Percentiles rank a stretch among this genome's conserved stretches.
Evolutionary conservation across 192 early-diverging fungal genomes (phyloP).

Genomic region (Oehlia diaphana): DNA sequence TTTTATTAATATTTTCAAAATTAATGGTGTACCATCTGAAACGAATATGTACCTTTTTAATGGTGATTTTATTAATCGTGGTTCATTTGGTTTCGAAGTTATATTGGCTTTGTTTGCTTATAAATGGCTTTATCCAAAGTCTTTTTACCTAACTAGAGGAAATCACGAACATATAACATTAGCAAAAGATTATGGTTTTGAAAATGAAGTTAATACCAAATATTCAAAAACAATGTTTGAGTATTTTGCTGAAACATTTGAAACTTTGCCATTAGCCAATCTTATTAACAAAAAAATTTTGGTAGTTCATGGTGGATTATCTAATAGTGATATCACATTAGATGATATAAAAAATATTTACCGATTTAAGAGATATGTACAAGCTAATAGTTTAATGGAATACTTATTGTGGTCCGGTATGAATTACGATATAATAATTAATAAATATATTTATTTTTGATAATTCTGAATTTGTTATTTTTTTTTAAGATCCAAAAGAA

Average conservation of each 20-base stretch:
- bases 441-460: too few species aligned
- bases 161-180: constrained; percentile 88
- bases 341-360: constrained; percentile 88
- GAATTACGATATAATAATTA: too few species aligned
- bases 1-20: constrained; percentile 91
- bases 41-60: constrained; percentile 91
- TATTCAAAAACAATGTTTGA: constrained; percentile 90
- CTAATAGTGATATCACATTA: constrained; percentile 86
- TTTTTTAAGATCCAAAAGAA: constrained; percentile 74
- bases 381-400: constrained; percentile 81
- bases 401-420: constrained; percentile 79
- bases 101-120: constrained; percentile 88
- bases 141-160: constrained; percentile 86
- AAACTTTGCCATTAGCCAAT: constrained; percentile 90
- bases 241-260: constrained; percentile 93
- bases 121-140: constrained; percentile 86
- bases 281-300: constrained; percentile 90
- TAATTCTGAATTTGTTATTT: neutral
- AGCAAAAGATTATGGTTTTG: constrained; percentile 94
- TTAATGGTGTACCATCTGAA: constrained; percentile 85
- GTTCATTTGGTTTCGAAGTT: constrained; percentile 96
- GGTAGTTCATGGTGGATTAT: constrained; percentile 96
- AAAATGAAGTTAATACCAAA: constrained; percentile 96
- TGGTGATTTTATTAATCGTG: constrained; percentile 99
- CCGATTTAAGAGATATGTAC: constrained; percentile 64